Evolutionary conservation across 257 asterid genomes (phyloP), one percentile per base, ranked within the genome.

Genomic region (Coffea eugenioides): DNA sequence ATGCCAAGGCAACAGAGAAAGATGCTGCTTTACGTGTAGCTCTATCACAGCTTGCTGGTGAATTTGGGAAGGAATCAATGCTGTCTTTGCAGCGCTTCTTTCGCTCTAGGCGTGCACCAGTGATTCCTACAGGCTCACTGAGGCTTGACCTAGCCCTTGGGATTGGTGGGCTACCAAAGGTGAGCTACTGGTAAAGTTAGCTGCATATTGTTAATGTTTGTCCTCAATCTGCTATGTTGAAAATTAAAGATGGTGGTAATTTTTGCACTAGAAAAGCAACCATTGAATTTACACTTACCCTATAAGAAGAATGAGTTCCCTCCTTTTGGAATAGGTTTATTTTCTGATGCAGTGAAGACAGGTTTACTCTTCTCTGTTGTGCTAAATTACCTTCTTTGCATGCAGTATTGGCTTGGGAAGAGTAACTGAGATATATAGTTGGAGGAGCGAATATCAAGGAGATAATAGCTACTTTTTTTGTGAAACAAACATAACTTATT

Each of bases 91-190:
- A 90, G 73, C 91, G 97, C 1, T 94, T 94, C 88, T 96, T 92
- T 84, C 88, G 97, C 77, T 83, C 97, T 72, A 89, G 99, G 79
- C 92, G 89, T 61, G 90, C 97, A 69, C 89, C 91, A 16, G 96
- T 91, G 62, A 88, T 94, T 85, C 90, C 99, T 64, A 94, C 99
- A 0, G 99, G 99, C 49, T 96, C 99, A 20, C 71, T 96, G 87
- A 91, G 83, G 85, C 93, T 96, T 62, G 99, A 96, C 86, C 89
- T 87, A 77, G 98, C 99, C 76, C 99, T 96, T 78, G 97, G 98
- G 61, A 82, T 89, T 46, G 99, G 99, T 80, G 99, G 99, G 52
- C 77, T 96, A 70, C 99, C 99, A 5, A 94, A 92, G 99, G 99
- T 94, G 81, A 81, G 79, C 74, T 81, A 84, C 71, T 85, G 61